Evolutionary conservation across 352 stramenopile species (phyloP), one percentile per base, ranked within the genome.

Genomic region (Phytopythium chamaehyphon): DNA sequence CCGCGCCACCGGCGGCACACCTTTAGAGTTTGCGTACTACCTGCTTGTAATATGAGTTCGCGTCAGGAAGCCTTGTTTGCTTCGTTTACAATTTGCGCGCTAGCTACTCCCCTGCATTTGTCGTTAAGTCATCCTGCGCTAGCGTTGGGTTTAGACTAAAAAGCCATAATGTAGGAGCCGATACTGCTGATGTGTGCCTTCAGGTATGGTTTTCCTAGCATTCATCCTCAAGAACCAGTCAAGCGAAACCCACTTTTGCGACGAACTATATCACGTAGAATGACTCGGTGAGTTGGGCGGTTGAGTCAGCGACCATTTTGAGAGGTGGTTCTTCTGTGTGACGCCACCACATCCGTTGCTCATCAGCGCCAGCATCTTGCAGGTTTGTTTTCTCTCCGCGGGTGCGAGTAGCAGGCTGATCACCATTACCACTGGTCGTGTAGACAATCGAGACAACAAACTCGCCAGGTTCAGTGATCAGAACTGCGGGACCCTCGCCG

Each of bases 371-470:
- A 12, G 5, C 23, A 4, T 35, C 21, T 35, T 36, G 19, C 22
- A 4, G 6, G 40, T 12, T 24, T 33, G 19, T 11, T 10, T 26
- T 9, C 19, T 1, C 1, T 47, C 42, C 9, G 0, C 28, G 2
- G 3, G 24, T 21, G 33, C 14, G 28, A 33, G 28, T 5, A 33
- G 9, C 9, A 33, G 28, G 9, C 28, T 33, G 28, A 9, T 21
- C 16, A 9, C 11, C 21, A 8, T 43, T 39, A 14, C 6, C 33
- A 23, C 49, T 12, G 18, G 59, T 21, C 39, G 64, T 78, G 31
- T 61, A 59, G n/a, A 68, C 23, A 46, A 86, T 54, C 1, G 74
- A 78, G n/a, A 90, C 56, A 3, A 74, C 46, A 47, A 83, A 90
- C 43, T 81, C 68, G 1, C 83, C 77, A 0, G 59, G 43, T 36